Evolutionary conservation across 2,329 filamentous ascomycete genomes (phyloP).

Genomic region (Beauveria medogensis): DNA sequence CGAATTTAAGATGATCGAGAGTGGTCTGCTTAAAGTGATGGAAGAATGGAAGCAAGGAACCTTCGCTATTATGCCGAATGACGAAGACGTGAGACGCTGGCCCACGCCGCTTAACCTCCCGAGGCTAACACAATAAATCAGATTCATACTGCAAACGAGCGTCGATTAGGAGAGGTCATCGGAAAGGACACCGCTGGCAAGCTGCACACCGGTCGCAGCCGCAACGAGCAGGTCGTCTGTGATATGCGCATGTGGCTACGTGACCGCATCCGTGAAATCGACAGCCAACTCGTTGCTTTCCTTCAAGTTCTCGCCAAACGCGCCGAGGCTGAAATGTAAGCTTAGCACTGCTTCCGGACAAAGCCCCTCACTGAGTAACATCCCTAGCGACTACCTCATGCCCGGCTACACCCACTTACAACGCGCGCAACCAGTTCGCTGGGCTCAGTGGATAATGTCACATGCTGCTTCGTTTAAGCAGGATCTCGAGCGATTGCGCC

Average conservation of each 20-base stretch:
- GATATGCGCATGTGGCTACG: conserved; percentile 88
- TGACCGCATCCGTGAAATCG: conserved; percentile 63
- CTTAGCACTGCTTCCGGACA: conserved; percentile 4
- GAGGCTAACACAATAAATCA: conserved; percentile 15
- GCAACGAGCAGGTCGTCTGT: conserved; percentile 85
- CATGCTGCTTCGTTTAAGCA: conserved; percentile 63
- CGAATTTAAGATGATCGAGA: conserved; percentile 69
- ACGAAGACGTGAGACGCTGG: conserved; percentile 40
- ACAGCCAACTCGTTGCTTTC: conserved; percentile 59
- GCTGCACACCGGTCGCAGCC: conserved; percentile 77
- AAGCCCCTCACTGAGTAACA: conserved; percentile 11
- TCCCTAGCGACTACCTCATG: conserved; percentile 57
- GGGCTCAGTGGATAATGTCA: conserved; percentile 74
- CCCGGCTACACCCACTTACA: conserved; percentile 86
- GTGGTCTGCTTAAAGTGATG: conserved; percentile 53
- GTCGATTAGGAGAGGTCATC: conserved; percentile 72
- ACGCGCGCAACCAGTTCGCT: conserved; percentile 70
- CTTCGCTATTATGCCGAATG: conserved; percentile 44
- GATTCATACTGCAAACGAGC: conserved; percentile 62
- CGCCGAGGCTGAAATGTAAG: conserved; percentile 60
- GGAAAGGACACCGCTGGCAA: conserved; percentile 80
- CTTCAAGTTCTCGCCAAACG: conserved; percentile 60
- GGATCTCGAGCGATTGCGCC: conserved; percentile 69
- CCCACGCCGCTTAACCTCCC: conserved; percentile 6
- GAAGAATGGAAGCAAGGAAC: conserved; percentile 45